Percentiles rank a stretch among this genome's conserved stretches.
Conservation (phyloP, 169 alveolate species). For the Plasmodium relictum region DNA sequence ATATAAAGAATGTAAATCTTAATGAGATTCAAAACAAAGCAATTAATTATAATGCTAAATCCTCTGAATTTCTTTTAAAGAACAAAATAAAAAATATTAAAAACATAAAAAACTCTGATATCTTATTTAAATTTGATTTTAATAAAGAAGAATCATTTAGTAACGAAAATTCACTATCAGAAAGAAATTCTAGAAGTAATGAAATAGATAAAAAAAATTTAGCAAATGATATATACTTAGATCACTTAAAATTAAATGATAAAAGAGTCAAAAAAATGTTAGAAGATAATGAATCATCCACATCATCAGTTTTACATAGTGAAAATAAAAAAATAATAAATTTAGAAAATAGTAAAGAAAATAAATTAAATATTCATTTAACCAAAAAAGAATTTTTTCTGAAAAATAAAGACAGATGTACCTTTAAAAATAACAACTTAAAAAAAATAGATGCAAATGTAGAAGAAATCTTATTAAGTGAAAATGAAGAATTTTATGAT, state of each 20-base stretch:
- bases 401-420: not conserved
- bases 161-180: slow-evolving; percentile 26
- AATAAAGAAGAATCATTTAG: slow-evolving; percentile 13
- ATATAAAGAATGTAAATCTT: not conserved
- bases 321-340: not conserved
- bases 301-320: not conserved
- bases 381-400: not conserved
- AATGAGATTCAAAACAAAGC: not conserved
- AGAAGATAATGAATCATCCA: slow-evolving; percentile 7
- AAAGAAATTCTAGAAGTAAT: slow-evolving; percentile 12
- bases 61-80: slow-evolving; percentile 9
- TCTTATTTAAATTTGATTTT: slow-evolving; percentile 43
- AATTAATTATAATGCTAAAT: not conserved
- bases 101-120: slow-evolving; percentile 54
- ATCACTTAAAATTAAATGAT: not conserved
- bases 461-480: slow-evolving; percentile 50
- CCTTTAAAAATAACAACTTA: slow-evolving; percentile 1
- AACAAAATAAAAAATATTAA: slow-evolving; percentile 49
- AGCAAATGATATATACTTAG: not conserved
- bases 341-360: not conserved
- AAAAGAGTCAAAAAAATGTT: not conserved
- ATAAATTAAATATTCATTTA: not conserved
- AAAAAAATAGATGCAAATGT: not conserved
- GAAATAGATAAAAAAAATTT: slow-evolving; percentile 16
- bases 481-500: slow-evolving; percentile 65